Evolutionary conservation across 352 stramenopile genomes (phyloP), one percentile per base, ranked within the genome.

Genomic region (Globisporangium paroecandrum): DNA sequence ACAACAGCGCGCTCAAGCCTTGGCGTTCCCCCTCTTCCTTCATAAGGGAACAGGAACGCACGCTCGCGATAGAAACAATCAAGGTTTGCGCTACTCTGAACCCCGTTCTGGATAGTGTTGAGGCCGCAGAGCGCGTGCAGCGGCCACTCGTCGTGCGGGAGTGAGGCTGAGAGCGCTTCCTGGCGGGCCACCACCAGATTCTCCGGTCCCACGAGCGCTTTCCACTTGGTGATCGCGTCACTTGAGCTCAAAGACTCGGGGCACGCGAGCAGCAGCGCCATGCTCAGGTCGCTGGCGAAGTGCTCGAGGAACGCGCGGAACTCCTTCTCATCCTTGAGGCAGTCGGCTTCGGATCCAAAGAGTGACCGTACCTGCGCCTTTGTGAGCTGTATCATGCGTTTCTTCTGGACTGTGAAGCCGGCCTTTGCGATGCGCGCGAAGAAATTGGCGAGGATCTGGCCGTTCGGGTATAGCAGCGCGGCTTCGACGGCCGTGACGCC

Each of bases 51-150:
- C 22, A 91, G 73, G 9, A 94, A 70, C 10, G 77, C 78, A 7
- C 86, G 68, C 51, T 97, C 90, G 22, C 89, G 77, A 7, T 78
- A 57, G 20, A 81, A 83, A 41, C 77, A 89, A 43, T 77, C 75
- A 24, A 80, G 65, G 29, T 71, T 82, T 6, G 86, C 81, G 46
- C 78, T 93, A 41, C 77, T 82, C 53, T 90, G 78, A 3, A 94
- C 74, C 1, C 83, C 90, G 47, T 94, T 95, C 20, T 82, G 77
- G 2, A 80, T 66, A 1, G 75, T 46, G 49, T 84, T 83, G 12
- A 89, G 74, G 1, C 90, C 90, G 43, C 85, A 96, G 1, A 93
- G 57, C 12, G 84, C 90, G 27, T 83, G 83, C 57, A 97, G 72
- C 8, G 78, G 79, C 77, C 79, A 88, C 41, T 88, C 66, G 32